phyloP scores from a whole-genome alignment of 331 rosid genomes.

The Pyracantha coccinea region DNA sequence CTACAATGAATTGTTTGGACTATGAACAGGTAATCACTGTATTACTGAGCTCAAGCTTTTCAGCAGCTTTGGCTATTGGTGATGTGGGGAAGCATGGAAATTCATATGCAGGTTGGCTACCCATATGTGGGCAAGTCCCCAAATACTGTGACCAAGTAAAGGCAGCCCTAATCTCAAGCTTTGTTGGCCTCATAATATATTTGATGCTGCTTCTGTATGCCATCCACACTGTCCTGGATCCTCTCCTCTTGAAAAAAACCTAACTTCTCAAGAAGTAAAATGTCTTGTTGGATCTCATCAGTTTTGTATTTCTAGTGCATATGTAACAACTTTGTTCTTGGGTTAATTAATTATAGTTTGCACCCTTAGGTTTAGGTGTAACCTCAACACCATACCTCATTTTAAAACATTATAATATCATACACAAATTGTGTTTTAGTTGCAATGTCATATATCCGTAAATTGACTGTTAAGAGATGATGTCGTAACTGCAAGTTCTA shows the following conservation, averaged over 20 bases:
- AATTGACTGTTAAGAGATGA: too few relatives aligned
- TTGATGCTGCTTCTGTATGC: constrained; percentile 43
- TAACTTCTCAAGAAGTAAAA: background rate
- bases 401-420: background rate
- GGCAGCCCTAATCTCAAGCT: constrained; percentile 48
- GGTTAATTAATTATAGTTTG: background rate
- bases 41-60: constrained; percentile 51
- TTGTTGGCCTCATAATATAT: constrained; percentile 32
- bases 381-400: too few relatives aligned
- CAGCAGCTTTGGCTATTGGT: constrained; percentile 69
- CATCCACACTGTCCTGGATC: constrained; percentile 46
- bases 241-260: constrained; percentile 47
- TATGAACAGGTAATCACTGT: constrained; percentile 41
- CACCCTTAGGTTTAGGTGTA: background rate
- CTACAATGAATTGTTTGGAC: background rate
- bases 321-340: background rate
- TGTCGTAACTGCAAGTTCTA: rapidly evolving
- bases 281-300: background rate
- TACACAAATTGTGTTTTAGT: background rate
- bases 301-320: background rate
- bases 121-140: constrained; percentile 63
- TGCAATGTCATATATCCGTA: background rate
- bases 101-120: constrained; percentile 65
- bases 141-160: constrained; percentile 47
- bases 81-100: constrained; percentile 70